phyloP scores from a whole-genome alignment of 2,329 filamentous ascomycete genomes.

The Bisporella sp. region DNA sequence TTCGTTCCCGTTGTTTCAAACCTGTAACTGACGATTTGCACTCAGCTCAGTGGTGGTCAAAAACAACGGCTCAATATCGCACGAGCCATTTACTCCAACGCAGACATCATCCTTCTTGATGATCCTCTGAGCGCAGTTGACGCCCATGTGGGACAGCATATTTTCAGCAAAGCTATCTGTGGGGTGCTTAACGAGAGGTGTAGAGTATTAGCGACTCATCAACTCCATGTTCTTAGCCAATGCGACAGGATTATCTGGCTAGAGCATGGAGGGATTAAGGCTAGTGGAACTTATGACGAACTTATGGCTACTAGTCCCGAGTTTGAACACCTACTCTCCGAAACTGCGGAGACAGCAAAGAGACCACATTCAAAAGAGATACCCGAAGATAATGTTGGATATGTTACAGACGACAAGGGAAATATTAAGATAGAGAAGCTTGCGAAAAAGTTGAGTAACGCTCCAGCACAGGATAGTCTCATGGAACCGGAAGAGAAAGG shows the following conservation, averaged over 20 bases:
- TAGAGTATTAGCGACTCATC: constrained; percentile 62
- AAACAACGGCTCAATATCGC: constrained; percentile 61
- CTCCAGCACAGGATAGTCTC: constrained; percentile 41
- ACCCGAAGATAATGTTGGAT: constrained; percentile 41
- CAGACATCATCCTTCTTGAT: constrained; percentile 28
- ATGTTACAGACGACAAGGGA: background rate
- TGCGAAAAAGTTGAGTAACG: constrained; percentile 31
- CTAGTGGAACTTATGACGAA: constrained; percentile 57
- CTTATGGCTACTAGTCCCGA: constrained; percentile 51
- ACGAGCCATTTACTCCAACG: constrained; percentile 35
- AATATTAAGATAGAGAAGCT: too few species aligned
- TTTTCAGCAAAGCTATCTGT: constrained; percentile 65
- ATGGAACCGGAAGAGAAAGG: constrained; percentile 66
- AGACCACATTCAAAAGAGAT: constrained; percentile 27
- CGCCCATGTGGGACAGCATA: constrained; percentile 28
- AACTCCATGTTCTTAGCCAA: constrained; percentile 59
- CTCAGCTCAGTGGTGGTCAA: constrained; percentile 43
- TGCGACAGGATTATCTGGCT: constrained; percentile 63
- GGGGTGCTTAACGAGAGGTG: constrained; percentile 59
- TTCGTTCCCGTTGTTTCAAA: too few species aligned
- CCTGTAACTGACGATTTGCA: too few species aligned
- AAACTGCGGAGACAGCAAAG: too few species aligned
- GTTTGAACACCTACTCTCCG: constrained; percentile 31
- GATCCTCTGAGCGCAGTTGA: constrained; percentile 30
- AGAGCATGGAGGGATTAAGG: constrained; percentile 53